Evolutionary conservation across 2,329 filamentous ascomycete species (phyloP).

Genomic region (Fusarium domesticum): DNA sequence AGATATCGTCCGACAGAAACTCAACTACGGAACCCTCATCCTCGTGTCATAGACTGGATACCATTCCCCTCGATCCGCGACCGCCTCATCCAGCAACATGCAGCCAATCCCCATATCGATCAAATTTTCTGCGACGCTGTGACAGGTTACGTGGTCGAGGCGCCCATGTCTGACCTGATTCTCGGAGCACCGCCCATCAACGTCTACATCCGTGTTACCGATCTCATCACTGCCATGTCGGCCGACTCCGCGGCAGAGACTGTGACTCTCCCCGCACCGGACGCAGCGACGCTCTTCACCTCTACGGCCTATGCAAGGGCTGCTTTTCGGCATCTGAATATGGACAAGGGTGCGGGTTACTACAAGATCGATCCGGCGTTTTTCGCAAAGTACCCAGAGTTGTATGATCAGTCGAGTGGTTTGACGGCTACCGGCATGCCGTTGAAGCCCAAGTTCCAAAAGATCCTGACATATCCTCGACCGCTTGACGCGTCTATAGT

Average conservation of each 20-base stretch:
- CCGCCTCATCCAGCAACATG: constrained; percentile 29
- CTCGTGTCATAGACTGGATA: constrained; percentile 32
- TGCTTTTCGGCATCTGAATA: constrained; percentile 30
- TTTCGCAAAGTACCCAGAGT: constrained; percentile 33
- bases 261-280: constrained; percentile 24
- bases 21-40: constrained; percentile 27
- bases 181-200: constrained; percentile 24
- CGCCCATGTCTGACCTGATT: constrained; percentile 30
- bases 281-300: constrained; percentile 23
- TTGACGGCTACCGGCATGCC: constrained; percentile 30
- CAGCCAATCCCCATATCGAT: constrained; percentile 32
- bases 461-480: constrained; percentile 30
- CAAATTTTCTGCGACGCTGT: constrained; percentile 35
- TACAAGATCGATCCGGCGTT: constrained; percentile 36
- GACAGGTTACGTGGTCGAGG: constrained; percentile 32
- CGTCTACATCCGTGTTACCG: constrained; percentile 31
- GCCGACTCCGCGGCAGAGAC: constrained; percentile 1
- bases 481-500: constrained; percentile 29
- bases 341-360: constrained; percentile 32
- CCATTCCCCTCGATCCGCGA: constrained; percentile 32
- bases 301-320: constrained; percentile 25
- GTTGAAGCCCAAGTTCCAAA: constrained; percentile 29
- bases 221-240: constrained; percentile 31
- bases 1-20: constrained; percentile 29
- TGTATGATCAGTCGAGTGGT: constrained; percentile 27